Evolutionary conservation across 2,329 filamentous ascomycete species (phyloP).

Genomic region (Knoxdaviesia capensis): DNA sequence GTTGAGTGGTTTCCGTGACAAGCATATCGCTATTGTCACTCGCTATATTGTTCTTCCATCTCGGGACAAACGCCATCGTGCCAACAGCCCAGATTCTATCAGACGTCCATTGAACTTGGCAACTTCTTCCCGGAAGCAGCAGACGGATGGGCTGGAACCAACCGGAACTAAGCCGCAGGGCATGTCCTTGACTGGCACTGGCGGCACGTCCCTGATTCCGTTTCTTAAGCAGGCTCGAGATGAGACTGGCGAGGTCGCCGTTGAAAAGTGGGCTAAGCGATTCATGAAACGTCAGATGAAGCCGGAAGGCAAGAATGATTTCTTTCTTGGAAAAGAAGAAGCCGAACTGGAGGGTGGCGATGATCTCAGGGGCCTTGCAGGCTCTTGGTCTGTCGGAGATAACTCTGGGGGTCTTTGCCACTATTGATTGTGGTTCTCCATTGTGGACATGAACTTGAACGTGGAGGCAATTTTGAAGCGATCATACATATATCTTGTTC

Average conservation of each 20-base stretch:
- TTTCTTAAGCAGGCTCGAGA: conserved; percentile 94
- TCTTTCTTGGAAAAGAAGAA: conserved; percentile 34
- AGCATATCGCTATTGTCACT: conserved; percentile 89
- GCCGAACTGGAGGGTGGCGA: not conserved
- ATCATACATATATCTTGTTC: no score
- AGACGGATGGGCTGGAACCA: conserved; percentile 2
- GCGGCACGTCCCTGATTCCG: conserved; percentile 80
- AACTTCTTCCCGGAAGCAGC: conserved; percentile 27
- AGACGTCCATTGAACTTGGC: conserved; percentile 39
- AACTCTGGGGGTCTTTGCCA: no score
- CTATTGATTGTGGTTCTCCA: no score
- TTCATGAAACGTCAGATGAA: conserved; percentile 34
- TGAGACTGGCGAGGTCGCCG: conserved; percentile 82
- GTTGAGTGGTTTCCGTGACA: conserved; percentile 57
- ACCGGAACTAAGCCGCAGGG: conserved; percentile 3
- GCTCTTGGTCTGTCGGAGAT: no score
- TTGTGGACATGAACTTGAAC: no score
- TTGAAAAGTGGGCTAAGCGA: conserved; percentile 40
- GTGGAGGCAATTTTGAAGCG: no score
- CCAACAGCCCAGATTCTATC: conserved; percentile 32
- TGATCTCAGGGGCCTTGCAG: conserved; percentile 15
- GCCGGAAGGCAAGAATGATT: conserved; percentile 30
- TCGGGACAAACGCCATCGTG: conserved; percentile 47
- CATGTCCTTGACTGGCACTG: conserved; percentile 53
- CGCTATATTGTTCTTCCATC: conserved; percentile 89